A percentile compares a stretch with the other conserved stretches of the same genome.
phyloP scores from a whole-genome alignment of 768 basidiomycete species.

The Mycena indigotica region DNA sequence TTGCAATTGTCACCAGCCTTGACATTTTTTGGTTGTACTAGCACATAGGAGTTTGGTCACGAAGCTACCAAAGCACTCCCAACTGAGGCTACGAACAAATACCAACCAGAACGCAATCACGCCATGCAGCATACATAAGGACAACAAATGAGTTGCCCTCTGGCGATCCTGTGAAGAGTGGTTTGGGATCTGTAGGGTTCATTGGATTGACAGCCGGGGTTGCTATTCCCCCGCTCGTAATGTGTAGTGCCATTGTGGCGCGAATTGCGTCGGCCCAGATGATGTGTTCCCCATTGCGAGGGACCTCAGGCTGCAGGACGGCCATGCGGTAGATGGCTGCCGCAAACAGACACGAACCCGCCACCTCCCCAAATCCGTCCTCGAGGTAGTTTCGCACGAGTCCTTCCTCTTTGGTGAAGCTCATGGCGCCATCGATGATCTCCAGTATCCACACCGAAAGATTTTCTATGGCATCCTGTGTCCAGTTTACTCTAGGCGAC shows the following conservation, averaged over 20 bases:
- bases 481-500: conserved; percentile 37
- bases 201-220: conserved; percentile 43
- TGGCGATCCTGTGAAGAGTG: conserved; percentile 36
- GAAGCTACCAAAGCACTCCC: too few relatives aligned
- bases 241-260: conserved; percentile 31
- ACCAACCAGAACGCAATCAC: conserved; percentile 36
- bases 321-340: conserved; percentile 40
- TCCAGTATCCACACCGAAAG: conserved; percentile 45
- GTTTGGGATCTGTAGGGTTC: conserved; percentile 32
- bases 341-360: conserved; percentile 45
- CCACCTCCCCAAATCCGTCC: conserved; percentile 47
- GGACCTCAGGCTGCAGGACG: conserved; percentile 22
- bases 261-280: conserved; percentile 30
- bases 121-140: conserved; percentile 42
- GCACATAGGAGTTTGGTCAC: too few relatives aligned
- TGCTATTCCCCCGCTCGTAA: conserved; percentile 33
- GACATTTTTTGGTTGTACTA: too few relatives aligned
- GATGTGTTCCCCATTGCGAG: conserved; percentile 25
- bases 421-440: conserved; percentile 46
- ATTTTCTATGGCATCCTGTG: conserved; percentile 27
- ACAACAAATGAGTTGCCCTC: conserved; percentile 43
- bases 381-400: conserved; percentile 48
- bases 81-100: conserved; percentile 14
- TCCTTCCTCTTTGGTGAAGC: conserved; percentile 32
- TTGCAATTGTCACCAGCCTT: too few relatives aligned